phyloP scores from a whole-genome alignment of 2,329 filamentous ascomycete species.

The Xylaria sp. region DNA sequence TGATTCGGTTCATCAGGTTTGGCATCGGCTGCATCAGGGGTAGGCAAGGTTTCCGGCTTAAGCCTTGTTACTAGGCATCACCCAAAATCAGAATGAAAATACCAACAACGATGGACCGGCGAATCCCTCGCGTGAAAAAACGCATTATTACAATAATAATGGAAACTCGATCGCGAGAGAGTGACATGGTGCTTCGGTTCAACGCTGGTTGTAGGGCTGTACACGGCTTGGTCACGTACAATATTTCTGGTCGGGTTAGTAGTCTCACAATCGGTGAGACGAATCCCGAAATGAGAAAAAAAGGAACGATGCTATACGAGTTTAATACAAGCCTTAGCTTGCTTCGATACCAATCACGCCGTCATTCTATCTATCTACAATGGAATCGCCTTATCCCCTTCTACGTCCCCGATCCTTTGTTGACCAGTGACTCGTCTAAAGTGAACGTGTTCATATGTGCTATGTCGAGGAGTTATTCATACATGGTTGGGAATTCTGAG shows the following conservation, averaged over 20 bases:
- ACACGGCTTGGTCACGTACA: conserved; percentile 14
- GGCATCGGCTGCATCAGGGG: conserved; percentile 49
- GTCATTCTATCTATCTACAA: conserved; percentile 13
- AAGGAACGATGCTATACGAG: conserved; percentile 25
- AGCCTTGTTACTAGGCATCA: conserved; percentile 46
- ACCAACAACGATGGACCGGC: conserved; percentile 40
- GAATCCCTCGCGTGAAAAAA: conserved; percentile 33
- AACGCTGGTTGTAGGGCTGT: conserved; percentile 17
- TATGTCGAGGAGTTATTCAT: background rate
- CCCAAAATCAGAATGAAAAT: conserved; percentile 45
- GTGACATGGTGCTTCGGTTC: conserved; percentile 24
- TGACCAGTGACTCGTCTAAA: background rate
- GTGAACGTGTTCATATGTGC: background rate
- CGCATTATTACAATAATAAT: conserved; percentile 26
- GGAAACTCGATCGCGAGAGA: conserved; percentile 27
- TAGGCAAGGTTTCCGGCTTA: conserved; percentile 59
- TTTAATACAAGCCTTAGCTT: conserved; percentile 27
- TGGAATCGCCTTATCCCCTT: background rate
- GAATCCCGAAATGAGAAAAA: conserved; percentile 18
- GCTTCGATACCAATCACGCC: conserved; percentile 15
- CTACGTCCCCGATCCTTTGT: background rate
- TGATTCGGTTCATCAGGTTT: conserved; percentile 63
- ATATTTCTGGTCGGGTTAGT: conserved; percentile 15
- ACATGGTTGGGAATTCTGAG: no score
- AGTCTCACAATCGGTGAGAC: conserved; percentile 19